Percentiles rank a stretch among this genome's conserved stretches.
Evolutionary conservation across 345 rosid genomes (phyloP).

Genomic region (Ailanthus altissimus): DNA sequence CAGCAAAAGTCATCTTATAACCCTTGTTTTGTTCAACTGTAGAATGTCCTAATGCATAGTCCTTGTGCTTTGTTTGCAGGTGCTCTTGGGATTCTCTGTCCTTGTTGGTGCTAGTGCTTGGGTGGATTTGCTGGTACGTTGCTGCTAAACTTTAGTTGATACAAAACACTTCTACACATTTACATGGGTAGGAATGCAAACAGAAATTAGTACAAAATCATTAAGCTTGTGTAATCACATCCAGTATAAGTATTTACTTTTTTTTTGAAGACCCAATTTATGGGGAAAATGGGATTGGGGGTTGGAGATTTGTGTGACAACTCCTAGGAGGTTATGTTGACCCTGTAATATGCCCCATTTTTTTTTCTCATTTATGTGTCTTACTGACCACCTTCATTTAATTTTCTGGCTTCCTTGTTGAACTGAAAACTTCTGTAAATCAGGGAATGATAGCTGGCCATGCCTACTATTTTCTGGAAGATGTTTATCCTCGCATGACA

Average conservation of each 20-base stretch:
- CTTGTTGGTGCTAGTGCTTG: constrained; percentile 95
- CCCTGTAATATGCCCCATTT: neutral
- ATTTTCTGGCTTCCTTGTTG: neutral
- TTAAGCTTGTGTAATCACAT: too few species aligned
- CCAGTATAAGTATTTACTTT: too few species aligned
- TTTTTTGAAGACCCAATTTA: too few species aligned
- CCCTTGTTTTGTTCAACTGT: neutral
- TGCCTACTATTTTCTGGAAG: constrained; percentile 93
- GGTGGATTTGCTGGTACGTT: constrained; percentile 87
- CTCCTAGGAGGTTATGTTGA: too few species aligned
- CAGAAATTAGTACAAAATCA: too few species aligned
- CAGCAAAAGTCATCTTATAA: neutral
- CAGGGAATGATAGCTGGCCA: constrained; percentile 99
- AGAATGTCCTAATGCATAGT: neutral
- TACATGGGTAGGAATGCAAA: too few species aligned
- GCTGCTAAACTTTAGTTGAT: neutral
- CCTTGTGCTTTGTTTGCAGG: constrained; percentile 43
- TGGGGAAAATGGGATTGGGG: too few species aligned
- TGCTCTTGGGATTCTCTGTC: constrained; percentile 92
- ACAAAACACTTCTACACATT: neutral
- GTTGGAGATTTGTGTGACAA: too few species aligned
- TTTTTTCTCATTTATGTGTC: neutral
- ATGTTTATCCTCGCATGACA: constrained; percentile 86
- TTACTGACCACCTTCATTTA: neutral
- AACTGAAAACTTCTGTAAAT: constrained; percentile 9